Conservation (phyloP, 2,329 filamentous ascomycete genomes). For the Neurospora crassa region DNA sequence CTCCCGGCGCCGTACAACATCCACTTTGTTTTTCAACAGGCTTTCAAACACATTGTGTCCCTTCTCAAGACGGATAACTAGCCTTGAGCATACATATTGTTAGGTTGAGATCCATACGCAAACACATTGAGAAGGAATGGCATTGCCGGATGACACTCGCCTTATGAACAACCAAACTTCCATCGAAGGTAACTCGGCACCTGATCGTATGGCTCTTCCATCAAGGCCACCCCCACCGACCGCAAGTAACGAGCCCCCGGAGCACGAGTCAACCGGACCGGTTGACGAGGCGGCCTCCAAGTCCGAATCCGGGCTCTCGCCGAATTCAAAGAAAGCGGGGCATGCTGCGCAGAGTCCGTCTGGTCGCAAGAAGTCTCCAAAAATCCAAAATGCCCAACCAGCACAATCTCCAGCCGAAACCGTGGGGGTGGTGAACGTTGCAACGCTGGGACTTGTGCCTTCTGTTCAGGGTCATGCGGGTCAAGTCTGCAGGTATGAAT, state of each 20-base stretch:
- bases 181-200: slow-evolving; percentile 7
- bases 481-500: slow-evolving; percentile 61
- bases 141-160: slow-evolving; percentile 10
- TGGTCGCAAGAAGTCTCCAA: slow-evolving; percentile 8
- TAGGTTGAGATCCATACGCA: background rate
- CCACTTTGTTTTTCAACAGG: background rate
- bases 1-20: background rate
- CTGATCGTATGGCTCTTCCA: slow-evolving; percentile 18
- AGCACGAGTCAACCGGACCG: slow-evolving; percentile 2
- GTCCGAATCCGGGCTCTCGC: slow-evolving; percentile 6
- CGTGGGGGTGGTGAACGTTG: background rate
- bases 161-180: slow-evolving; percentile 3
- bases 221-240: slow-evolving; percentile 13
- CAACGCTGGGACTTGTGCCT: background rate
- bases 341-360: slow-evolving; percentile 5
- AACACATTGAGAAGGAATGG: slow-evolving; percentile 9
- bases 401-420: background rate
- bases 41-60: background rate
- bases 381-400: background rate
- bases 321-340: slow-evolving; percentile 4
- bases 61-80: background rate
- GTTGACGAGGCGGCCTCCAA: slow-evolving; percentile 3
- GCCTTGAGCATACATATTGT: background rate
- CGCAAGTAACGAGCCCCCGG: slow-evolving; percentile 5
- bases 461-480: slow-evolving; percentile 36